A percentile compares a stretch with the other conserved stretches of the same genome.
phyloP scores from a whole-genome alignment of 2,329 filamentous ascomycete species.

The Arthroderma uncinatum region DNA sequence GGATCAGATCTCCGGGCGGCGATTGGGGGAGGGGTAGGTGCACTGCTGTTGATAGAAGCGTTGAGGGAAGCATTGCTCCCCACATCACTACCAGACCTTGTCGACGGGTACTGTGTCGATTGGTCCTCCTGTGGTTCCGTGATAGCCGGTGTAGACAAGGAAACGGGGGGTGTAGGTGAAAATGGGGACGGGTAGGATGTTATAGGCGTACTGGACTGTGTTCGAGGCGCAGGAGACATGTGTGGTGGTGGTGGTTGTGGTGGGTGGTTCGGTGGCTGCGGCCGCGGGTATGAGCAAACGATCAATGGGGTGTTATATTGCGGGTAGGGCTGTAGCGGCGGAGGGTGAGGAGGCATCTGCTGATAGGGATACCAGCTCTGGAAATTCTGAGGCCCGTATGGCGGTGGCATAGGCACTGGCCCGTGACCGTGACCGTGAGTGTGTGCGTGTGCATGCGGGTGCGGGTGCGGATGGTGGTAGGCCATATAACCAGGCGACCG shows the following conservation, averaged over 20 bases:
- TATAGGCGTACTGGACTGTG: constrained; percentile 21
- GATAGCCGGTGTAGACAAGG: constrained; percentile 20
- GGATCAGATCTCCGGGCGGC: constrained; percentile 17
- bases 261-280: constrained; percentile 31
- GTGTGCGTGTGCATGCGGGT: constrained; percentile 1
- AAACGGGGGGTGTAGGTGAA: constrained; percentile 25
- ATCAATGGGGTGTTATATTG: constrained; percentile 34
- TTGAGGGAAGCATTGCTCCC: constrained; percentile 25
- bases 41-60: constrained; percentile 15
- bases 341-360: constrained; percentile 31
- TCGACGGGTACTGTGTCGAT: constrained; percentile 17
- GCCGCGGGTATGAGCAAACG: constrained; percentile 35
- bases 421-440: constrained; percentile 38
- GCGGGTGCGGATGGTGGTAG: constrained; percentile 45
- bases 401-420: constrained; percentile 41
- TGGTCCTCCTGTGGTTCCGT: constrained; percentile 23
- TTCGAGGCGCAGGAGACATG: constrained; percentile 16
- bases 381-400: constrained; percentile 35
- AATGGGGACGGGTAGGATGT: constrained; percentile 26
- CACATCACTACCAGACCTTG: constrained; percentile 1
- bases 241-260: constrained; percentile 24
- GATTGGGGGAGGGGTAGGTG: constrained; percentile 12
- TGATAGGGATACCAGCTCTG: constrained; percentile 37
- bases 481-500: constrained; percentile 49
- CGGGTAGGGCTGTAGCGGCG: constrained; percentile 31